These are phyloP conservation scores for Aureobasidium sp. DNA, from an alignment of 2,329 filamentous ascomycete genomes.

Conservation along the genomic window DNA sequence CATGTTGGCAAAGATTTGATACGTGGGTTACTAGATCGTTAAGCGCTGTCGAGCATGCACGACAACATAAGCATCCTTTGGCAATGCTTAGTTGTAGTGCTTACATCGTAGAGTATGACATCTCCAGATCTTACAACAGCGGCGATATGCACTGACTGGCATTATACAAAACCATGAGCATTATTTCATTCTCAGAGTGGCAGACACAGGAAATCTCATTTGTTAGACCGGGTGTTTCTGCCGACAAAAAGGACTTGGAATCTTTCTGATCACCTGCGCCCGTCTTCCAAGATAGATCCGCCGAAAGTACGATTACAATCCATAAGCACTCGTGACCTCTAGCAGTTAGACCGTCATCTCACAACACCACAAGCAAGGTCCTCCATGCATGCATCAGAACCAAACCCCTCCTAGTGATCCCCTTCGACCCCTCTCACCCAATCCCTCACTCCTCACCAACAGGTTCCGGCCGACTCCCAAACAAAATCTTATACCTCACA, in stretches of 20 bases:
- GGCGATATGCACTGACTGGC: not conserved
- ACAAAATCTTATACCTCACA: slow-evolving; percentile 77
- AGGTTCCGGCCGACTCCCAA: slow-evolving; percentile 76
- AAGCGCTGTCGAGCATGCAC: not conserved
- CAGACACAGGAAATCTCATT: too few species aligned
- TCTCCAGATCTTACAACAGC: not conserved
- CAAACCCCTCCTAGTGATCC: not conserved
- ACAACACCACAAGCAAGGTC: not conserved
- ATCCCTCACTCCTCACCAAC: slow-evolving; percentile 45
- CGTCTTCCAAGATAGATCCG: not conserved
- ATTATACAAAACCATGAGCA: not conserved
- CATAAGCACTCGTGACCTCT: not conserved
- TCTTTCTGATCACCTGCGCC: not conserved
- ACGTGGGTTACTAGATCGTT: too few species aligned
- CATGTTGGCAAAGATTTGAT: too few species aligned
- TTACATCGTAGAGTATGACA: not conserved
- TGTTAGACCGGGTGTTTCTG: not conserved
- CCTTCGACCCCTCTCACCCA: not conserved
- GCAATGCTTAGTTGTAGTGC: not conserved
- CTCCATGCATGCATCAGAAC: not conserved
- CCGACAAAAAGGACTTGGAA: not conserved
- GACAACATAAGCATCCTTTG: not conserved
- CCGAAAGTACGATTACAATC: not conserved
- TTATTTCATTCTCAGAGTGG: not conserved
- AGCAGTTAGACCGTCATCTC: not conserved